A percentile compares a stretch with the other conserved stretches of the same genome.
phyloP scores from a whole-genome alignment of 306 rosid genomes.

The Prunus padus region DNA sequence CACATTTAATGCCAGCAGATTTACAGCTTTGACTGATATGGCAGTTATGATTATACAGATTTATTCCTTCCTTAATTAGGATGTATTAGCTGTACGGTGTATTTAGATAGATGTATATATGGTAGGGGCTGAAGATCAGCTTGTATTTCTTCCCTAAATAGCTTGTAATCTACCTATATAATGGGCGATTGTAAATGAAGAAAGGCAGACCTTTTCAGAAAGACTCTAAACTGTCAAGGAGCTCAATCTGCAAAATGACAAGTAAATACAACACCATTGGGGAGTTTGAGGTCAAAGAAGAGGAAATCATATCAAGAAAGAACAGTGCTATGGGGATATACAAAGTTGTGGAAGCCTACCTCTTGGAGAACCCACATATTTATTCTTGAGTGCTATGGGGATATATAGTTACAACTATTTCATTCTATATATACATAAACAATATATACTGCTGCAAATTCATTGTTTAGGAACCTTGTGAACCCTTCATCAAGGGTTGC shows the following conservation, averaged over 20 bases:
- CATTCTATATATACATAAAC: not conserved
- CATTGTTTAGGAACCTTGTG: not conserved
- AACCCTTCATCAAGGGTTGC: constrained; percentile 11
- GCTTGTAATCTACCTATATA: too few relatives aligned
- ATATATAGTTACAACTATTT: not conserved
- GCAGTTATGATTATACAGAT: too few relatives aligned
- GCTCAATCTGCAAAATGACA: constrained; percentile 54
- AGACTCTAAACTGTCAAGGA: not conserved
- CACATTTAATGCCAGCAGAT: too few relatives aligned
- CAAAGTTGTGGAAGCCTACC: constrained; percentile 65
- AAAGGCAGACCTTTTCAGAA: too few relatives aligned
- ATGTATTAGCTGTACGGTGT: too few relatives aligned
- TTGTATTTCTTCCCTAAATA: too few relatives aligned
- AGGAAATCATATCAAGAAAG: constrained; percentile 62
- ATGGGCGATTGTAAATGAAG: too few relatives aligned
- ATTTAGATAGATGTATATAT: too few relatives aligned
- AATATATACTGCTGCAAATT: not conserved
- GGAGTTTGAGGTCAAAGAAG: constrained; percentile 48
- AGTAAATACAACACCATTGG: constrained; percentile 56
- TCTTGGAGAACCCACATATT: constrained; percentile 57
- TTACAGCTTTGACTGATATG: too few relatives aligned
- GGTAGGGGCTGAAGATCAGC: too few relatives aligned
- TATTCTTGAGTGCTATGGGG: constrained; percentile 37
- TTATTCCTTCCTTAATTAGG: too few relatives aligned
- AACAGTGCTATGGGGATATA: constrained; percentile 63